Base-by-base conservation (phyloP, 805 yeast genomes). In the Pichia thaimueangensis region DNA sequence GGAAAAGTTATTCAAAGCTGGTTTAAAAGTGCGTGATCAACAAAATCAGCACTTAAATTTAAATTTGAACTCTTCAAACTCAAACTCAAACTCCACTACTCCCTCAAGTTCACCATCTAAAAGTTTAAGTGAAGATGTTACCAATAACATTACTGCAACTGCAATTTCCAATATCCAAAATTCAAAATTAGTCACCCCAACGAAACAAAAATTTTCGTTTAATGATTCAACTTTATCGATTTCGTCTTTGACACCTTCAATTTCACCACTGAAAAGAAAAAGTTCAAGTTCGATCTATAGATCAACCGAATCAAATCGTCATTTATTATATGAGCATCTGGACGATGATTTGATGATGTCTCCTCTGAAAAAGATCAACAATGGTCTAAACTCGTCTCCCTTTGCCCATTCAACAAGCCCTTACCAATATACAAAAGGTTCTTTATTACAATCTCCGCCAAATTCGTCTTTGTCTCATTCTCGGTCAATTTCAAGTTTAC, bases 1-100 rank as follows among this genome's bases (percentile, higher is more conserved):
- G 49, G 56, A 65, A 7, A 64, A 68, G 47, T 53, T 70, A 16
- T 63, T 65, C 22, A 67, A 62, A 50, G 72, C 74, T 2, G 70
- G 70, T 12, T 38, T 65, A 22, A 60, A 58, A 38, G 65, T 63
- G 5, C 54, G 59, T 31, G 63, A 64, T 54, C 54, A 56, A 45
- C 53, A 59, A 24, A 15, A 34, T 7, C 13, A n/a, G n/a, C 15
- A 34, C 11, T 23, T 13, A n/a, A 29, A 30, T 23, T 10, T 22
- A 22, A 30, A 11, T 7, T 24, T 30, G 15, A 30, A 31, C 8
- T 6, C 31, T 24, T 17, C 12, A 16, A 24, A 24, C 29, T 12
- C 25, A 2, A 33, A 16, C 20, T 42, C 45, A 8, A 30, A 22
- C 30, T 22, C 40, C 1, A 27, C 37, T 2, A 45, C 50, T 8